Percentiles rank a stretch among this genome's conserved stretches.
Evolutionary conservation across 352 stramenopile genomes (phyloP).

Genomic region (Labyrinthula sp.): DNA sequence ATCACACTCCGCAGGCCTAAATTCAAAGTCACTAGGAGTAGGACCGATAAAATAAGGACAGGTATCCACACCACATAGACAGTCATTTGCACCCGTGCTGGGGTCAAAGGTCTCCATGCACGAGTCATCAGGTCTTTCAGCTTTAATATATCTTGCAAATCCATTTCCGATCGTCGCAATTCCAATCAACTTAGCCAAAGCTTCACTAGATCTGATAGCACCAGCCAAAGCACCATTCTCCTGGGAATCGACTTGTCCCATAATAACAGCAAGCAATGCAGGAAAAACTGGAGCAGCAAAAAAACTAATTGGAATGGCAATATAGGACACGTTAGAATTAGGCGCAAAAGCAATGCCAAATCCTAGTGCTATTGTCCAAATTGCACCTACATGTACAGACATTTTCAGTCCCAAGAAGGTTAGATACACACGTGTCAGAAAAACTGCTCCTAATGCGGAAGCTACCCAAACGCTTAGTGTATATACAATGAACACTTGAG

Average conservation of each 20-base stretch:
- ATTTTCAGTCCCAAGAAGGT: conserved; percentile 24
- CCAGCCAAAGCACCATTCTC: conserved; percentile 27
- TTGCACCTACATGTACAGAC: conserved; percentile 12
- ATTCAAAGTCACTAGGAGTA: conserved; percentile 4
- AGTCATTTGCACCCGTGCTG: conserved; percentile 11
- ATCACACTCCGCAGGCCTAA: conserved; percentile 12
- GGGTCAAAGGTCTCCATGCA: conserved; percentile 18
- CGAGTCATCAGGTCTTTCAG: conserved; percentile 11
- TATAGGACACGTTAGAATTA: conserved; percentile 23
- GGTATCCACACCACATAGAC: conserved; percentile 22
- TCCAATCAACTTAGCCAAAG: conserved; percentile 27
- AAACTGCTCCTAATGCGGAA: conserved; percentile 12
- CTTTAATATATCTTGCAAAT: conserved; percentile 27
- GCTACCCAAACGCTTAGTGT: conserved; percentile 21
- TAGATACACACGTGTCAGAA: conserved; percentile 19
- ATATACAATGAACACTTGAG: conserved; percentile 19
- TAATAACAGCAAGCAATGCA: conserved; percentile 10
- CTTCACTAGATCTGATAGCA: conserved; percentile 22
- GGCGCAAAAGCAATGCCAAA: conserved; percentile 14
- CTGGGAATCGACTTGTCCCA: conserved; percentile 18
- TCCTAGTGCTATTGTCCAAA: conserved; percentile 23
- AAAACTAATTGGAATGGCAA: conserved; percentile 25
- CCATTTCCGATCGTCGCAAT: conserved; percentile 23
- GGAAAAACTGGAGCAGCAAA: conserved; percentile 16
- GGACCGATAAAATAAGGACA: conserved; percentile 19